Percentiles rank a stretch among this genome's conserved stretches.
Conservation (phyloP, 2,329 filamentous ascomycete species). For the Talaromyces sp. region DNA sequence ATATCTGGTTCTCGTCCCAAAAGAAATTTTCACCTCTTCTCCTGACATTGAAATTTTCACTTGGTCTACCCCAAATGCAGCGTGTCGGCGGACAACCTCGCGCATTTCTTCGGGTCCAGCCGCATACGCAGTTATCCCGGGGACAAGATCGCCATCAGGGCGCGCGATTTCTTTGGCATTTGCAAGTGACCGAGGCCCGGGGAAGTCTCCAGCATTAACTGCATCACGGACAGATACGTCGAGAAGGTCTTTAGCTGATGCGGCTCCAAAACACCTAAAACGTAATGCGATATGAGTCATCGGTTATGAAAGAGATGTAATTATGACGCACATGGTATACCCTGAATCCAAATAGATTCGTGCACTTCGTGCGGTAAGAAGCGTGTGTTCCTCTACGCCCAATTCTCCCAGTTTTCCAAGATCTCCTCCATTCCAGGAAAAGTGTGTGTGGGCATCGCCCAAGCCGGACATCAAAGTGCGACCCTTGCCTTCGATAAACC, state of each 20-base stretch:
- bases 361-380: slow-evolving; percentile 40
- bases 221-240: slow-evolving; percentile 45
- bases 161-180: slow-evolving; percentile 47
- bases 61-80: slow-evolving; percentile 37
- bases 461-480: slow-evolving; percentile 48
- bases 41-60: slow-evolving; percentile 43
- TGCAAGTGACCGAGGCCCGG: slow-evolving; percentile 44
- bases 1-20: background rate
- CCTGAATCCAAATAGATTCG: slow-evolving; percentile 45
- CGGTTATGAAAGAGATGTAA: background rate
- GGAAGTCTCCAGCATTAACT: slow-evolving; percentile 45
- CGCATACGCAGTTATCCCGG: slow-evolving; percentile 37
- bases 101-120: slow-evolving; percentile 22
- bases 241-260: slow-evolving; percentile 42
- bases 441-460: slow-evolving; percentile 46
- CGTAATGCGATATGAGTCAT: background rate
- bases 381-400: slow-evolving; percentile 44
- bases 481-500: slow-evolving; percentile 34
- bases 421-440: slow-evolving; percentile 45
- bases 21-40: slow-evolving; percentile 20
- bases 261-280: slow-evolving; percentile 38
- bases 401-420: slow-evolving; percentile 38
- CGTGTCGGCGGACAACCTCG: slow-evolving; percentile 26
- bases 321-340: slow-evolving; percentile 41
- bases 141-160: slow-evolving; percentile 41